Conservation (phyloP, 1,139 yeast species). For the Nakaseomyces bracarensis region DNA sequence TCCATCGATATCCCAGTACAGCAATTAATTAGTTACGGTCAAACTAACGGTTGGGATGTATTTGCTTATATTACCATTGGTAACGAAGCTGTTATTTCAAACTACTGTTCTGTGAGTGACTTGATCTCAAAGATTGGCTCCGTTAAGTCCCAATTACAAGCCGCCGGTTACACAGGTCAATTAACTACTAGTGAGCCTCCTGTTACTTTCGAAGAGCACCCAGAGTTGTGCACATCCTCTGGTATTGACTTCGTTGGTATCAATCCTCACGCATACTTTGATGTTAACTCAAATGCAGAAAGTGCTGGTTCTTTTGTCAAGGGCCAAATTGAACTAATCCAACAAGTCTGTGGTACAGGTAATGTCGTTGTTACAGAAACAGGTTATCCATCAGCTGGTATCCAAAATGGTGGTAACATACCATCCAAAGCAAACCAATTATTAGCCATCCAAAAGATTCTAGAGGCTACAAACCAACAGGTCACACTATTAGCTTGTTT, state of each 20-base stretch:
- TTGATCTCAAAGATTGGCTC: conserved; percentile 53
- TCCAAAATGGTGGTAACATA: conserved; percentile 58
- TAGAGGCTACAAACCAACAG: conserved; percentile 46
- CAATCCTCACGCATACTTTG: conserved; percentile 83
- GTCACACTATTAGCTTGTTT: conserved; percentile 67
- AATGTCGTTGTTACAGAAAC: conserved; percentile 66
- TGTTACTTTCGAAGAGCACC: conserved; percentile 50
- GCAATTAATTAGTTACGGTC: conserved; percentile 43
- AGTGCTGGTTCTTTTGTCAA: conserved; percentile 67
- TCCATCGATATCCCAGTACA: conserved; percentile 56
- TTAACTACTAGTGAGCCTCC: conserved; percentile 89
- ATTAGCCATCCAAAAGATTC: conserved; percentile 54
- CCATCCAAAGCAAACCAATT: conserved; percentile 65
- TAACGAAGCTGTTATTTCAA: conserved; percentile 71
- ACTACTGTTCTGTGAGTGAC: conserved; percentile 49
- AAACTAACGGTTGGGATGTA: conserved; percentile 54
- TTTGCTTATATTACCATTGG: conserved; percentile 74
- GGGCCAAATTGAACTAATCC: conserved; percentile 49
- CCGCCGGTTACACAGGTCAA: conserved; percentile 67
- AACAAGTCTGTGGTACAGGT: conserved; percentile 43
- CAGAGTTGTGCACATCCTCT: conserved; percentile 57
- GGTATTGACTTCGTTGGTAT: conserved; percentile 74
- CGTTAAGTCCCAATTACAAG: conserved; percentile 48
- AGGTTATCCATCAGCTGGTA: conserved; percentile 79
- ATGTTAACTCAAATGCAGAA: conserved; percentile 48